Base-by-base conservation (phyloP, 257 asterid genomes). In the Solanum ossicruentum region DNA sequence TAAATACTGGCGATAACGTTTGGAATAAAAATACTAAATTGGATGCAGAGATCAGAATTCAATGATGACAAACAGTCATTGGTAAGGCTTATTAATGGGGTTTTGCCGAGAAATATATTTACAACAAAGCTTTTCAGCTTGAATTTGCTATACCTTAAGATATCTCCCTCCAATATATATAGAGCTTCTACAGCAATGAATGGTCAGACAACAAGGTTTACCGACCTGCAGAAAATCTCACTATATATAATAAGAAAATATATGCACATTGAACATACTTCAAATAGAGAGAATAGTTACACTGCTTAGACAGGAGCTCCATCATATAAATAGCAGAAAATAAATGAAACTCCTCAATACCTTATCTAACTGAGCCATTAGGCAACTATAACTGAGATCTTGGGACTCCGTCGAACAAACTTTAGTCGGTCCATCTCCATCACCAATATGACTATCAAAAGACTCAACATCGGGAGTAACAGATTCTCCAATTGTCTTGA, bases 131-230 rank as follows among this genome's bases (percentile, higher is more conserved):
- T 56, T 55, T 51, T 77, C 83, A 20, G 82, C 75, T 57, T 15
- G 69, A 61, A 86, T 58, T 39, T 18, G 52, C 51, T 71, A 86
- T 86, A 96, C 99, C 99, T 95, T 96, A 77, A 96, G 97, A 88
- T 96, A 96, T 92, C 99, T 91, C 86, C 99, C 99, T 77, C 99
- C 99, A 61, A 96, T 87, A 80, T 89, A 96, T 81, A 94, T 83
- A 58, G 98, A 91, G 90, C 91, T 88, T 87, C 97, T 92, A 89
- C 84, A 87, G 88, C 92, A 91, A 75, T 87, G 93, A 85, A 90
- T 80, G 79, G 73, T 81, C 94, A 94, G 85, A 87, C 84, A 87
- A 89, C 94, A 91, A 86, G 94, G 91, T 80, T 56, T 89, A 79
- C 85, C 86, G 57, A 88, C 95, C 99, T 95, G 86, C 78, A 32